Base-by-base conservation (phyloP, 805 yeast genomes). In the Candida xiaguanensis region DNA sequence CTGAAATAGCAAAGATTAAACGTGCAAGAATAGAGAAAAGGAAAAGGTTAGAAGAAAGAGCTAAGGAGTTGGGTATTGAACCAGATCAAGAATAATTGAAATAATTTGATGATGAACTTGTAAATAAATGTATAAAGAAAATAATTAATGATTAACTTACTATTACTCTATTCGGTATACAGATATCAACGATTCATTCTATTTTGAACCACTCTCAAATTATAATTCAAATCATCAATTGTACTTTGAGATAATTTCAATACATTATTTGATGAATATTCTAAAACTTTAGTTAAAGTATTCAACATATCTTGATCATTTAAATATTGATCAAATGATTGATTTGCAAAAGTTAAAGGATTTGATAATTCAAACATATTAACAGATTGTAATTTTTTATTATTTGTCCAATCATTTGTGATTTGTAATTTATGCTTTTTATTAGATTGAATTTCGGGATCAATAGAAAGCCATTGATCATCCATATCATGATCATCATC, bases 1-100 rank as follows among this genome's bases (percentile, higher is more conserved):
- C 93, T 1, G 98, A 90, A 56, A 67, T 90, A 27, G 96, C 95
- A 12, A 77, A 96, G 58, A 82, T 90, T 74, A 78, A 81, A 58
- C 76, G 79, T 48, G 95, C 81, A 39, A 73, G 90, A 44, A 56
- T 75, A 2, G 95, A 81, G 49, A 85, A 83, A 65, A 75, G 95
- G 58, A 67, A 75, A 47, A 72, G 82, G 46, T 65, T 88, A 37
- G 95, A 87, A 56, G 85, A 77, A 38, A 81, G 70, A 57, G 84
- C 93, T 5, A 71, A 57, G 36, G 82, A 75, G 45, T 68, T 83
- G 43, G 95, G 93, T n/a, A 70, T 84, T 15, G 72, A 75, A 30
- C 77, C 68, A 7, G 59, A 53, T 8, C 58, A 53, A 18, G 41
- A 38, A 20, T 2, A 34, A 6, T 17, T 17, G 9, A 12, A 34